These are phyloP conservation scores for Aspergillus glaucus DNA, from an alignment of 2,329 filamentous ascomycete genomes.

Conservation along the genomic window DNA sequence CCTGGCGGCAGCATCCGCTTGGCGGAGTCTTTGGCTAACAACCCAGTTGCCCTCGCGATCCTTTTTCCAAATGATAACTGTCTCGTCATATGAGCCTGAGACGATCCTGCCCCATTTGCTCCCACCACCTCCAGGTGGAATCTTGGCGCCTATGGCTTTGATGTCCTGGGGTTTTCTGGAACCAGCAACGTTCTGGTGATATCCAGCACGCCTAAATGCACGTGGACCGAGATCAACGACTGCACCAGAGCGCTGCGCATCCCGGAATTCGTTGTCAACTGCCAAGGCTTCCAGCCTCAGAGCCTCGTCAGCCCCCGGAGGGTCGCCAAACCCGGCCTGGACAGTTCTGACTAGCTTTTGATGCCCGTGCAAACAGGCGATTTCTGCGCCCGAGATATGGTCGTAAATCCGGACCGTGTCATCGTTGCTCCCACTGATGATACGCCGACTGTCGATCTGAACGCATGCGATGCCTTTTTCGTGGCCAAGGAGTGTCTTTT, in stretches of 20 bases:
- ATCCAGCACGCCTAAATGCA: slow-evolving; percentile 47
- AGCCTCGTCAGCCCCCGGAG: slow-evolving; percentile 71
- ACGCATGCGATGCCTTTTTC: slow-evolving; percentile 96
- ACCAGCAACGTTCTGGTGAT: slow-evolving; percentile 57
- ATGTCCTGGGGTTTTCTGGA: slow-evolving; percentile 70
- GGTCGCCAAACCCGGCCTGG: slow-evolving; percentile 87
- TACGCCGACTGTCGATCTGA: slow-evolving; percentile 87
- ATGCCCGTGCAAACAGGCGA: slow-evolving; percentile 79
- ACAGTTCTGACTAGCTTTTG: slow-evolving; percentile 83
- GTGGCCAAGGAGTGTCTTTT: slow-evolving; percentile 76
- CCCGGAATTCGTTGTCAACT: slow-evolving; percentile 68
- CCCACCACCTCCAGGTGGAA: slow-evolving; percentile 86
- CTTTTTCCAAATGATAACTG: slow-evolving; percentile 88
- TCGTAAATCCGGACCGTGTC: slow-evolving; percentile 96
- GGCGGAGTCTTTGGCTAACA: slow-evolving; percentile 65
- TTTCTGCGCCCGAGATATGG: slow-evolving; percentile 74
- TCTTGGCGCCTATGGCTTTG: slow-evolving; percentile 68
- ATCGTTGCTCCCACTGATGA: slow-evolving; percentile 94
- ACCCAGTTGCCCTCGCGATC: slow-evolving; percentile 81
- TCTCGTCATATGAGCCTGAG: slow-evolving; percentile 93
- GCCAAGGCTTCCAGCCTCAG: slow-evolving; percentile 65
- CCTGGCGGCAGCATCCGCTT: slow-evolving; percentile 47
- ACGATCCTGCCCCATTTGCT: slow-evolving; percentile 90
- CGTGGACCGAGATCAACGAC: slow-evolving; percentile 29
- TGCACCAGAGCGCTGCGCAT: slow-evolving; percentile 46